Percentiles rank a stretch among this genome's conserved stretches.
phyloP scores from a whole-genome alignment of 352 stramenopile species.

The Phytopythium kandeliae region DNA sequence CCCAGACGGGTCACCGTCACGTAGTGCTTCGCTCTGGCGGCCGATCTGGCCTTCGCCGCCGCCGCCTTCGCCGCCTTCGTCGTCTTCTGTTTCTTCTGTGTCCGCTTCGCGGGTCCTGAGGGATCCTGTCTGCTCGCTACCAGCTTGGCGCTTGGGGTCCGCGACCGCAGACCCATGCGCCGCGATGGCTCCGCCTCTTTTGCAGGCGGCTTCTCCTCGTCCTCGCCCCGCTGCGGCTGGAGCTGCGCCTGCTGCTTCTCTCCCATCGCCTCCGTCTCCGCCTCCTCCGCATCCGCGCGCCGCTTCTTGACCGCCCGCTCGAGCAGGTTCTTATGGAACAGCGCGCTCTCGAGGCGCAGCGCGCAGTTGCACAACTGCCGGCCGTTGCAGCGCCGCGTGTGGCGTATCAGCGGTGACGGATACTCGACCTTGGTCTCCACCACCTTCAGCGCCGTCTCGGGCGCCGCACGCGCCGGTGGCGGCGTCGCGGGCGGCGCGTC shows the following conservation, averaged over 20 bases:
- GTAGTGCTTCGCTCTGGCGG: conserved; percentile 1
- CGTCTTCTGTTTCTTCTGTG: conserved; percentile 1
- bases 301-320: conserved; percentile 42
- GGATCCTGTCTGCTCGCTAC: background rate
- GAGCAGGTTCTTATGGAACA: conserved; percentile 59
- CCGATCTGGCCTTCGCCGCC: background rate
- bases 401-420: conserved; percentile 7
- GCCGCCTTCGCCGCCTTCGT: conserved; percentile 1
- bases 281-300: background rate
- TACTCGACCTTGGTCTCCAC: background rate
- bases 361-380: conserved; percentile 63
- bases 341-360: conserved; percentile 55
- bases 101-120: background rate
- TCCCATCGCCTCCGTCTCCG: background rate
- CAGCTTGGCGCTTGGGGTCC: background rate
- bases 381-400: conserved; percentile 63
- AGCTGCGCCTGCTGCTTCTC: too few relatives aligned
- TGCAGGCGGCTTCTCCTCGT: background rate
- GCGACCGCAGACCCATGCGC: background rate
- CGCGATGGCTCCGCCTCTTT: background rate
- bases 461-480: background rate
- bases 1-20: conserved; percentile 38
- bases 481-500: background rate
- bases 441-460: conserved; percentile 9
- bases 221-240: background rate